Evolutionary conservation across 495 filamentous ascomycete species (phyloP).

Genomic region (Umbilicaria muhlenbergii): DNA sequence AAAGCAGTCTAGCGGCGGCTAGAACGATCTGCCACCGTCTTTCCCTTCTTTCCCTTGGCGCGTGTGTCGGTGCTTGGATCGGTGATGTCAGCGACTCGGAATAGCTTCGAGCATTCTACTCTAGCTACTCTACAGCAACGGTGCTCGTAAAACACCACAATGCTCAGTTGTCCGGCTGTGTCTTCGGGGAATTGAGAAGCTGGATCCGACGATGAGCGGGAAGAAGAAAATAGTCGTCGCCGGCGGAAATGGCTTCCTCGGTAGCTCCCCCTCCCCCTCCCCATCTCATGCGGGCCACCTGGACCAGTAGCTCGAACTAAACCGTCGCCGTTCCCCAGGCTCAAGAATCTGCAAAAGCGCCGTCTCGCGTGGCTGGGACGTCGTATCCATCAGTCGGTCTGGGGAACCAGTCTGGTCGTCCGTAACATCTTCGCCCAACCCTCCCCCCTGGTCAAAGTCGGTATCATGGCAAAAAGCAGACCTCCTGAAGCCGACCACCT

Average conservation of each 20-base stretch:
- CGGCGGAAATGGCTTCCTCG: conserved; percentile 89
- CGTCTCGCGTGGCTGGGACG: conserved; percentile 65
- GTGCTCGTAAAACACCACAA: no score
- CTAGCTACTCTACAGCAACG: no score
- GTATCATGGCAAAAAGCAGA: conserved; percentile 81
- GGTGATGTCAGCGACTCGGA: no score
- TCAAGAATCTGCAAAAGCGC: conserved; percentile 86
- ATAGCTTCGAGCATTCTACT: no score
- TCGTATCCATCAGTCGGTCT: conserved; percentile 82
- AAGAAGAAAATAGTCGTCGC: conserved; percentile 57
- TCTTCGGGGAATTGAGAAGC: background rate
- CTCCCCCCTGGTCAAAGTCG: conserved; percentile 65
- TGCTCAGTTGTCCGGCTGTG: no score
- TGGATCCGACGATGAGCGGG: conserved; percentile 18
- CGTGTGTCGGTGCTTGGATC: no score
- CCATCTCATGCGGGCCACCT: conserved; percentile 3
- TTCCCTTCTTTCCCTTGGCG: no score
- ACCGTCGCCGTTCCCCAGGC: conserved; percentile 23
- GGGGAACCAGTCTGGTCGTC: conserved; percentile 73
- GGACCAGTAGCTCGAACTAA: conserved; percentile 1
- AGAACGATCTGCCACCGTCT: no score
- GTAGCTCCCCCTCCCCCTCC: conserved; percentile 20
- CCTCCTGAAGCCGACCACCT: conserved; percentile 66
- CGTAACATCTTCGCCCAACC: conserved; percentile 52
- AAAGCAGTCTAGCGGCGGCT: no score